Evolutionary conservation across 495 filamentous ascomycete species (phyloP).

Genomic region (Aspergillus biplanus): DNA sequence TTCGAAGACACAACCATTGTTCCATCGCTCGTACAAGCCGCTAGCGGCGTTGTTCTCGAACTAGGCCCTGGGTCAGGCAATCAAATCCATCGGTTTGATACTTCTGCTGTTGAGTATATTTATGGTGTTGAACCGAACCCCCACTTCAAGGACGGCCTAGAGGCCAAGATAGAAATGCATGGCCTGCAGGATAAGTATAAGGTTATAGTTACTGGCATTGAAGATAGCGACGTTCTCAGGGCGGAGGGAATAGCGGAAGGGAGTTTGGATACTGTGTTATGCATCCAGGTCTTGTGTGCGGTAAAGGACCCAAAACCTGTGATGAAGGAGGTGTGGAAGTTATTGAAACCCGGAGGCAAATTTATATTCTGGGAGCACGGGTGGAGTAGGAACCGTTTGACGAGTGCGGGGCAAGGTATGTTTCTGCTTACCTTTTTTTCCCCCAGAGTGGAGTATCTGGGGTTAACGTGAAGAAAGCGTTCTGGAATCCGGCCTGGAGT

Average conservation of each 20-base stretch:
- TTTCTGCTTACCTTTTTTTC: background rate
- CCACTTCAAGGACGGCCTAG: conserved; percentile 27
- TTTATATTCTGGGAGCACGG: conserved; percentile 52
- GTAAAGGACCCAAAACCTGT: conserved; percentile 29
- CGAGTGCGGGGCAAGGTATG: conserved; percentile 34
- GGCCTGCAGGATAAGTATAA: conserved; percentile 42
- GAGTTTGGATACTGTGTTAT: conserved; percentile 38
- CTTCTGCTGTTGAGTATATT: conserved; percentile 34
- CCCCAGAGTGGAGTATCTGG: background rate
- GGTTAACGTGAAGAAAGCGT: conserved; percentile 22
- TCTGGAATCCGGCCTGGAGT: conserved; percentile 33
- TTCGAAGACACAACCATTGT: conserved; percentile 47
- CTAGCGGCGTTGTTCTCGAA: conserved; percentile 49
- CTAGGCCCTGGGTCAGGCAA: conserved; percentile 53
- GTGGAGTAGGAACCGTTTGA: conserved; percentile 32
- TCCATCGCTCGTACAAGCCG: conserved; percentile 42
- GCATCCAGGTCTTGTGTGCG: conserved; percentile 37
- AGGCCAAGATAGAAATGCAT: conserved; percentile 28
- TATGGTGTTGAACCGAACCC: conserved; percentile 53
- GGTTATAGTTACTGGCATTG: conserved; percentile 38
- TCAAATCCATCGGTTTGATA: conserved; percentile 47
- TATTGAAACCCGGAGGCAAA: conserved; percentile 39
- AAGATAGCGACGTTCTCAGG: conserved; percentile 41
- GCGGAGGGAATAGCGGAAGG: conserved; percentile 40
- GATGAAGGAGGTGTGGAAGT: conserved; percentile 31